Conservation (phyloP, 2,329 filamentous ascomycete genomes). For the Zasmidium cellare region DNA sequence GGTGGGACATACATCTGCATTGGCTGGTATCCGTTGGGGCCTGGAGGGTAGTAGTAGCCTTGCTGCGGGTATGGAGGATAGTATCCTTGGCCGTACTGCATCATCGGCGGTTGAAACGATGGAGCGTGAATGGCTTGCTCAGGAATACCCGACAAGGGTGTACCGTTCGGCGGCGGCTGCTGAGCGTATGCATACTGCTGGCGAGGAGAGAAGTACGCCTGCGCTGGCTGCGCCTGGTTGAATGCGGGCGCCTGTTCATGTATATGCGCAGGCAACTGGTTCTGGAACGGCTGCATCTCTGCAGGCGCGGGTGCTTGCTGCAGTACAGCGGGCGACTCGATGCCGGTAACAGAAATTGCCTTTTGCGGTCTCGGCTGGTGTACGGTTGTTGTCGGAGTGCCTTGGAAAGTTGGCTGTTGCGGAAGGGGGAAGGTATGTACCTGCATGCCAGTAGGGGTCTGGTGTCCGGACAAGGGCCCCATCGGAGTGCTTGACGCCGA, state of each 20-base stretch:
- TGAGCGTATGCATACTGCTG: slow-evolving; percentile 60
- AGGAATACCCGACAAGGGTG: slow-evolving; percentile 86
- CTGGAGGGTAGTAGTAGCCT: slow-evolving; percentile 67
- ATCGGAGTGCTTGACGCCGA: slow-evolving; percentile 33
- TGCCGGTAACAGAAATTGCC: slow-evolving; percentile 86
- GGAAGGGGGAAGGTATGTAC: slow-evolving; percentile 55
- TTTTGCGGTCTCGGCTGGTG: slow-evolving; percentile 96
- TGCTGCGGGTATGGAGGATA: slow-evolving; percentile 55
- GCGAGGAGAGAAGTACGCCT: slow-evolving; percentile 52
- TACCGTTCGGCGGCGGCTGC: slow-evolving; percentile 70
- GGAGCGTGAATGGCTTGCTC: slow-evolving; percentile 89
- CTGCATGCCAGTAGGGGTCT: slow-evolving; percentile 52
- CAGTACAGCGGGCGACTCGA: slow-evolving; percentile 75
- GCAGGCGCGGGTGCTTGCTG: slow-evolving; percentile 51
- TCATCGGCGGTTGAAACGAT: slow-evolving; percentile 72
- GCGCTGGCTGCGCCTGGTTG: slow-evolving; percentile 35
- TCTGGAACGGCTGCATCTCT: slow-evolving; percentile 85
- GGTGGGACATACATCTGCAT: slow-evolving; percentile 35
- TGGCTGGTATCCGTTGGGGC: slow-evolving; percentile 22
- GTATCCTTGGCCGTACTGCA: slow-evolving; percentile 61
- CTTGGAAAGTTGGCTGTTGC: slow-evolving; percentile 59
- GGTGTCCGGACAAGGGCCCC: slow-evolving; percentile 33
- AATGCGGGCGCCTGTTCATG: slow-evolving; percentile 46
- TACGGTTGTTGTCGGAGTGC: slow-evolving; percentile 69
- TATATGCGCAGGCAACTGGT: slow-evolving; percentile 82